A percentile compares a stretch with the other conserved stretches of the same genome.
phyloP scores from a whole-genome alignment of 441 rosid genomes.

The Pelargonium citronellum region DNA sequence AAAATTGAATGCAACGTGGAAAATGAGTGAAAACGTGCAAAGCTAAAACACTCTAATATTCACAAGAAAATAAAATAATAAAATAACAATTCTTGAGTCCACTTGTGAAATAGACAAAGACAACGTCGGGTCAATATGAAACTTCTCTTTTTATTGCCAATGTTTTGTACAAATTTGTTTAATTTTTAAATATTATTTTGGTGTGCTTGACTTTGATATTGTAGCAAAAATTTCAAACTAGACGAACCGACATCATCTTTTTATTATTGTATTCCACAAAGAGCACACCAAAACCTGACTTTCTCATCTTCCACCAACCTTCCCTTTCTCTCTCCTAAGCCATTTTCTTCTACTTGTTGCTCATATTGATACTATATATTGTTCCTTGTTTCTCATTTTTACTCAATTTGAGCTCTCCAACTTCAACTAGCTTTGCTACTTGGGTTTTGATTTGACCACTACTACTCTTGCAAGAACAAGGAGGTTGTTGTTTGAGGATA shows the following conservation, averaged over 20 bases:
- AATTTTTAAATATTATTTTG: constrained; percentile 22
- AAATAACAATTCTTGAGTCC: not conserved
- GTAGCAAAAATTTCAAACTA: constrained; percentile 13
- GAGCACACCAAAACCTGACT: constrained; percentile 1
- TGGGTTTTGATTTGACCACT: not conserved
- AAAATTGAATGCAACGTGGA: constrained; percentile 11
- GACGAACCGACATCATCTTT: constrained; percentile 28
- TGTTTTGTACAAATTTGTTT: not conserved
- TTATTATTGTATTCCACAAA: not conserved
- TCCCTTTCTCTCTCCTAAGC: not conserved
- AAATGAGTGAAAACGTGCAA: constrained; percentile 11
- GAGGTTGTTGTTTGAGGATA: constrained; percentile 18
- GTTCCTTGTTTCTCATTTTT: not conserved
- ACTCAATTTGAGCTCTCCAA: not conserved
- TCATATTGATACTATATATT: not conserved
- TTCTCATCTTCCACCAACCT: not conserved
- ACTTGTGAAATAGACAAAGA: not conserved
- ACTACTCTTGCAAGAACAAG: not conserved
- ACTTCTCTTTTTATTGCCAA: constrained; percentile 13
- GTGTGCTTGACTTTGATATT: constrained; percentile 47
- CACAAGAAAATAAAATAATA: constrained; percentile 2
- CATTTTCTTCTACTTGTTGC: not conserved
- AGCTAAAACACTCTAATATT: constrained; percentile 5
- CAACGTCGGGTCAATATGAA: constrained; percentile 30
- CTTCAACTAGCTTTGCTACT: not conserved